These are phyloP conservation scores for Striga hermonthica DNA, from an alignment of 305 asterid species.

Conservation along the genomic window DNA sequence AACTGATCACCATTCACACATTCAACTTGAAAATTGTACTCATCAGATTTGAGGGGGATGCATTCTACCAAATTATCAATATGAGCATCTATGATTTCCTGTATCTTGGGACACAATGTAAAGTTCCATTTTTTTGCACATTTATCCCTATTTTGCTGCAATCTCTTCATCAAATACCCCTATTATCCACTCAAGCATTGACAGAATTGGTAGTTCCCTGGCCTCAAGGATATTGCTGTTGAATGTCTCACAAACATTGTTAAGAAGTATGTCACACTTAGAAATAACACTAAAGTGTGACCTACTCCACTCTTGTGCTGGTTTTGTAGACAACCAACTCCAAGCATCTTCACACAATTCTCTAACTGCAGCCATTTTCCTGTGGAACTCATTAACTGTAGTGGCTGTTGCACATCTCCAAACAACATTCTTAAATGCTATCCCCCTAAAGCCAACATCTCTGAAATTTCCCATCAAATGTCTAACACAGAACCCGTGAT, in stretches of 20 bases:
- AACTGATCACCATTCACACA: background rate
- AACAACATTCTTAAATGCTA: background rate
- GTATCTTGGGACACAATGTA: background rate
- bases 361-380: background rate
- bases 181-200: background rate
- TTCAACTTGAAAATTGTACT: background rate
- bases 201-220: background rate
- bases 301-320: background rate
- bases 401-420: background rate
- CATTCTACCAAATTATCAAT: background rate
- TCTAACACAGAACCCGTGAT: background rate
- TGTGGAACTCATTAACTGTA: background rate
- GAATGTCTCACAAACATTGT: background rate
- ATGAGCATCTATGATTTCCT: background rate
- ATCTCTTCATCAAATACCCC: background rate
- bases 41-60: background rate
- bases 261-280: background rate
- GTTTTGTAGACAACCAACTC: background rate
- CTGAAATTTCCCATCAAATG: background rate
- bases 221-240: background rate
- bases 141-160: background rate
- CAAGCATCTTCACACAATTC: background rate
- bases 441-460: background rate
- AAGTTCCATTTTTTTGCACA: too few relatives aligned
- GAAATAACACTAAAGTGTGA: background rate